Evolutionary conservation across 1,139 yeast genomes (phyloP).

Genomic region (Pichia sp.): DNA sequence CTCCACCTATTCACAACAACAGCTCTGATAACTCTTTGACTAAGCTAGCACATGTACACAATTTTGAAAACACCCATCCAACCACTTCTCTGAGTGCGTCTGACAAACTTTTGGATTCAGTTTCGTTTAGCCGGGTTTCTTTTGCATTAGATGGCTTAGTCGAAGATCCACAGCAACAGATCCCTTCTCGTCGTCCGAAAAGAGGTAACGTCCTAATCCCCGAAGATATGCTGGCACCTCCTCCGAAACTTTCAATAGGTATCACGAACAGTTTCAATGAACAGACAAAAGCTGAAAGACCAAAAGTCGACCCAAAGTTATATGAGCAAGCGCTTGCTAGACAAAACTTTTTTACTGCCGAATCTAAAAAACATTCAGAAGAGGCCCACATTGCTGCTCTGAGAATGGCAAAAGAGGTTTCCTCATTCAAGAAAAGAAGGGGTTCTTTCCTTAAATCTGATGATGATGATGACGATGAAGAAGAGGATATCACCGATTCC

Average conservation of each 20-base stretch:
- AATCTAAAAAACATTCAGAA: constrained; percentile 66
- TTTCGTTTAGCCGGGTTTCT: constrained; percentile 59
- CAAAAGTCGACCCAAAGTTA: constrained; percentile 36
- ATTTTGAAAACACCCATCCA: not conserved
- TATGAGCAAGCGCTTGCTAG: constrained; percentile 53
- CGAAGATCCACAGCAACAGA: constrained; percentile 90
- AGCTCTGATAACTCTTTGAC: not conserved
- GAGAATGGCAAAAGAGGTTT: constrained; percentile 62
- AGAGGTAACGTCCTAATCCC: constrained; percentile 77
- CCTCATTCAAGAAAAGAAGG: constrained; percentile 37
- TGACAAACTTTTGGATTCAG: constrained; percentile 20
- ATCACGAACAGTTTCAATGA: constrained; percentile 45
- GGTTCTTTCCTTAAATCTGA: constrained; percentile 19
- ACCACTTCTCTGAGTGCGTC: not conserved
- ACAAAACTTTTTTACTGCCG: constrained; percentile 50
- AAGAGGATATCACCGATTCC: constrained; percentile 6
- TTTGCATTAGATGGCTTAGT: constrained; percentile 68
- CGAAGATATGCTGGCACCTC: constrained; percentile 60
- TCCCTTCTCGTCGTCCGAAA: constrained; percentile 80
- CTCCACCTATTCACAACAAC: not conserved
- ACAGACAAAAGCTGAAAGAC: constrained; percentile 41
- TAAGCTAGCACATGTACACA: constrained; percentile 1
- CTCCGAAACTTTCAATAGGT: constrained; percentile 62
- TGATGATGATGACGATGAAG: constrained; percentile 30
- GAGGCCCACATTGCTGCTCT: constrained; percentile 72